Evolutionary conservation across 148 eudicot genomes (phyloP).

Genomic region (Polygonum maritimum): DNA sequence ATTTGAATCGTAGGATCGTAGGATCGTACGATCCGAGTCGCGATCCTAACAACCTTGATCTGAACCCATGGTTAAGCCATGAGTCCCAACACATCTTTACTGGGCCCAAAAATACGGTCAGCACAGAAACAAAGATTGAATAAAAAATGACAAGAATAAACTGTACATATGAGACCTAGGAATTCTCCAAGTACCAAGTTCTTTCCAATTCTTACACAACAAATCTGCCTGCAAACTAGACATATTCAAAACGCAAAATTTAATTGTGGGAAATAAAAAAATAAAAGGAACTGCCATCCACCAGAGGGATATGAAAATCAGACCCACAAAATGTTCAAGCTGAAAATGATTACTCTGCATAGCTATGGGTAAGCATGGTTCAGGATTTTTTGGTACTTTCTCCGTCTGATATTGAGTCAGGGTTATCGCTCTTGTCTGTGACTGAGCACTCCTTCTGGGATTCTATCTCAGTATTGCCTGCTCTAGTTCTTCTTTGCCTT

Average conservation of each 20-base stretch:
- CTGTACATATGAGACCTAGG: neutral
- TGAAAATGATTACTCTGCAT: neutral
- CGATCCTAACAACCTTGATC: no score
- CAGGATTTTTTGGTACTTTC: conserved; percentile 26
- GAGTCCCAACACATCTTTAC: neutral
- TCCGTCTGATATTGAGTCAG: conserved; percentile 59
- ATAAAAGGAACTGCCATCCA: neutral
- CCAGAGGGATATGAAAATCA: neutral
- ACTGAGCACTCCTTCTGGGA: conserved; percentile 45
- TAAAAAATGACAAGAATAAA: neutral
- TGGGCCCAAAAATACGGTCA: neutral
- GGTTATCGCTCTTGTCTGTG: conserved; percentile 79
- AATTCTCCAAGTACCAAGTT: neutral
- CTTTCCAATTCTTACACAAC: conserved; percentile 4
- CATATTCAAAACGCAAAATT: neutral
- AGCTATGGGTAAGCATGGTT: neutral
- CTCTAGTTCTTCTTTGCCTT: conserved; percentile 49
- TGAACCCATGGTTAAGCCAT: neutral
- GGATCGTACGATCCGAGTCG: no score
- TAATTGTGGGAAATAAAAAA: neutral
- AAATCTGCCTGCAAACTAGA: conserved; percentile 8
- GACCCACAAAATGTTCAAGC: neutral
- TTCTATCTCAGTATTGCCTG: conserved; percentile 44
- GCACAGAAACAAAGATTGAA: neutral
- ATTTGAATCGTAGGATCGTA: no score